Evolutionary conservation across 371 early-diverging fungal genomes (phyloP).

Genomic region (Polyrhizophydium stewartii): DNA sequence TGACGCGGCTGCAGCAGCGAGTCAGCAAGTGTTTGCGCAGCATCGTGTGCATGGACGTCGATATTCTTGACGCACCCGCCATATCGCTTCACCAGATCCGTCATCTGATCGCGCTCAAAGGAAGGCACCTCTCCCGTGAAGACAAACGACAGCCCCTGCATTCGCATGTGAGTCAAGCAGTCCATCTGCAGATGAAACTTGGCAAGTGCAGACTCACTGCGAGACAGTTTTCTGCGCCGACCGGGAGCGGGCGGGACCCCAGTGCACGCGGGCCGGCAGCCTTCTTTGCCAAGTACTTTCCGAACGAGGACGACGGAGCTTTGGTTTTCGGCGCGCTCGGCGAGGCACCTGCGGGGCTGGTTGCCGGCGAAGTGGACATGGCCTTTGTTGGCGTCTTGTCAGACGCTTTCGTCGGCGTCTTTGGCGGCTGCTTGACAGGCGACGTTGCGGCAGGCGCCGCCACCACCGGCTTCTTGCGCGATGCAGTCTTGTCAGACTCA

Average conservation of each 20-base stretch:
- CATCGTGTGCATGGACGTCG: neutral
- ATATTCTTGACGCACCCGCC: slow-evolving; percentile 64
- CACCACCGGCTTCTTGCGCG: neutral
- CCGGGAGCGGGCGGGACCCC: slow-evolving; percentile 73
- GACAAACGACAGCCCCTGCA: slow-evolving; percentile 80
- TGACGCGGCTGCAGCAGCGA: slow-evolving; percentile 62
- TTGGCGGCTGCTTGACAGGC: neutral
- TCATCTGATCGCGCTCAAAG: slow-evolving; percentile 70
- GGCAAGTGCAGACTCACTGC: slow-evolving; percentile 16
- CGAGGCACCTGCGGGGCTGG: no score
- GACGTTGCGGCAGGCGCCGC: neutral
- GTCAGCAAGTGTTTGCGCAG: neutral
- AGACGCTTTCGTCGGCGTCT: neutral
- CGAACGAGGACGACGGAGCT: neutral
- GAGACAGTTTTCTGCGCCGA: slow-evolving; percentile 75
- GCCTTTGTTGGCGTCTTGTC: neutral
- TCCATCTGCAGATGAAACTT: neutral
- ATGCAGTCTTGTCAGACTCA: neutral
- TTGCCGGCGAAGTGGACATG: neutral
- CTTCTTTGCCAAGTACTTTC: slow-evolving; percentile 13
- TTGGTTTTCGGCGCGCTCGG: neutral
- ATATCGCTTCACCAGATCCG: slow-evolving; percentile 83
- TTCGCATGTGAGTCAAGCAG: neutral
- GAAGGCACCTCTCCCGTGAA: slow-evolving; percentile 85
- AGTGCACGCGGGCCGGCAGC: slow-evolving; percentile 55